Base-by-base conservation (phyloP, 768 basidiomycete species). In the Lactarius vividus region DNA sequence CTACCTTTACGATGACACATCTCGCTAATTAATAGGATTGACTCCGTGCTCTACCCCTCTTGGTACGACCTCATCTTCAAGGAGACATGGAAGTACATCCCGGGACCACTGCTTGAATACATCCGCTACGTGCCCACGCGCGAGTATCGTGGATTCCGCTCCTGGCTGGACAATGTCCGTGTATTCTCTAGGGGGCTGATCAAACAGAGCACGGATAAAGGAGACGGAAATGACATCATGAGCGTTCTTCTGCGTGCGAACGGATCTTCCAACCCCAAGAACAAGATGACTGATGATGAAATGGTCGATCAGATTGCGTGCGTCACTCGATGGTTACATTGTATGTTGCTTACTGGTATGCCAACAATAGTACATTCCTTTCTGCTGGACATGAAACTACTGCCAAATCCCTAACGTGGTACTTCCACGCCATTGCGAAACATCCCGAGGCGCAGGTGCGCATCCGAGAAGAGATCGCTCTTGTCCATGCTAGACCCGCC, bases 391-490 rank as follows among this genome's bases (percentile, higher is more conserved):
- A 64, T 16, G 63, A 29, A 13, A 64, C 44, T 7, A 18, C 57
- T 13, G 15, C 63, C 18, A 49, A 2, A 15, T 2, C 44, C 31
- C 15, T 53, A 26, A 20, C 23, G 2, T 64, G 63, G 63, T 59
- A 35, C 46, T 42, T 64, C 33, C 40, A 15, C 13, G 57, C 37
- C 23, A 11, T 59, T 13, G 57, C 63, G 1, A 52, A 64, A 16
- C 39, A 59, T 23, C 57, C 63, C 5, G 63, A 64, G 15, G 18
- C 56, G 11, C 57, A 58, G 46, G 15, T 23, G 33, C 33, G 44
- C 33, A 64, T 72, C 42, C 68, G 69, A 29, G 40, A 40, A 49
- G 71, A 72, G 46, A 53, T 64, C 15, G 40, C 37, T 0, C 49
- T 57, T 28, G n/a, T 42, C 3, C 63, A 57, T 20, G 57, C 54